Conservation (phyloP, 1,139 yeast genomes). For the Cylindricascospora bacillispora region DNA sequence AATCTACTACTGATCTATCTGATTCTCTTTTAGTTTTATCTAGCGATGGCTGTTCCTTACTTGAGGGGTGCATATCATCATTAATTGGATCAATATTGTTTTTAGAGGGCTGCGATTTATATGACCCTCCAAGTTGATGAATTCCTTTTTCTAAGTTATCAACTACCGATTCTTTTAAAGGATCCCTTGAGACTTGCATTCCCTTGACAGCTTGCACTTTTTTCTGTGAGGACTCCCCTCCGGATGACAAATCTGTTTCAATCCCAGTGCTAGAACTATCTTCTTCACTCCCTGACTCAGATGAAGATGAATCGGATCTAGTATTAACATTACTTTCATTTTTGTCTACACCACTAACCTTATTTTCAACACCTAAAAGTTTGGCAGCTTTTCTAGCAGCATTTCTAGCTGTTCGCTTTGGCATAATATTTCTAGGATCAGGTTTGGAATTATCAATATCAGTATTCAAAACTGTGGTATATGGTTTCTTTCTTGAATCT, state of each 20-base stretch:
- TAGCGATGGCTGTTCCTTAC: too few relatives aligned
- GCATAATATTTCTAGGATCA: slow-evolving; percentile 21
- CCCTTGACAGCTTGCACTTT: slow-evolving; percentile 1
- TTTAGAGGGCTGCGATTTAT: too few relatives aligned
- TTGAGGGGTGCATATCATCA: too few relatives aligned
- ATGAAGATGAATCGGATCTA: background rate
- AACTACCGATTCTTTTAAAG: slow-evolving; percentile 5
- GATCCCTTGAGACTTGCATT: background rate
- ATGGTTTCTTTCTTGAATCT: slow-evolving; percentile 12
- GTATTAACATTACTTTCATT: slow-evolving; percentile 6
- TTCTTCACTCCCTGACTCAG: slow-evolving; percentile 5
- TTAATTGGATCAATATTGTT: too few relatives aligned
- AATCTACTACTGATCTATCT: too few relatives aligned
- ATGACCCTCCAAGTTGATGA: background rate
- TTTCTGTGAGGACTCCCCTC: slow-evolving; percentile 14
- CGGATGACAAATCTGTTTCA: slow-evolving; percentile 19
- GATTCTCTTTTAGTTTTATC: too few relatives aligned
- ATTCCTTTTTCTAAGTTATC: background rate
- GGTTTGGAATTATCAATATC: slow-evolving; percentile 25
- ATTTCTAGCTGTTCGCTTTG: slow-evolving; percentile 16
- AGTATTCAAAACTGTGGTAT: slow-evolving; percentile 25
- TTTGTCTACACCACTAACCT: slow-evolving; percentile 3
- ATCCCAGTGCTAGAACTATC: slow-evolving; percentile 17
- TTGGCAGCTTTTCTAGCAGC: slow-evolving; percentile 24
- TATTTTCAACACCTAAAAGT: slow-evolving; percentile 11